Evolutionary conservation across 768 basidiomycete species (phyloP).

Genomic region (Rhodotorula diobovata): DNA sequence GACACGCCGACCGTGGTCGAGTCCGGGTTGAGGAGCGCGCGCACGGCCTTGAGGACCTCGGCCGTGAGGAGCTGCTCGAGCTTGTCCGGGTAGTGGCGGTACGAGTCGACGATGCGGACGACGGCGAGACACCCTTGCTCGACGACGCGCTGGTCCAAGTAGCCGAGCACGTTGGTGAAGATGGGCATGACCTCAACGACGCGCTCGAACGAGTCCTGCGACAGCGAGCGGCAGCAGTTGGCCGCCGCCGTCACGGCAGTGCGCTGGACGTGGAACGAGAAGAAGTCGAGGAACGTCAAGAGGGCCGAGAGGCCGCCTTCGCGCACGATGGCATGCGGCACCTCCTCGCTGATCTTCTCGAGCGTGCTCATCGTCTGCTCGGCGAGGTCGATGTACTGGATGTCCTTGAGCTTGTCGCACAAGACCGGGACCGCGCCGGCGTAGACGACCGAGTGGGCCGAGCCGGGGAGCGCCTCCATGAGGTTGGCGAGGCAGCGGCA

Average conservation of each 20-base stretch:
- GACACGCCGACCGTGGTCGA: slow-evolving; percentile 28
- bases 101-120: slow-evolving; percentile 88
- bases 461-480: slow-evolving; percentile 97
- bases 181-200: slow-evolving; percentile 77
- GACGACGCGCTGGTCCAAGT: slow-evolving; percentile 93
- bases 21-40: slow-evolving; percentile 40
- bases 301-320: slow-evolving; percentile 91
- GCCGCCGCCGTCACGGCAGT: slow-evolving; percentile 94
- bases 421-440: slow-evolving; percentile 97
- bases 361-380: slow-evolving; percentile 95
- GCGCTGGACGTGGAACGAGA: slow-evolving; percentile 93
- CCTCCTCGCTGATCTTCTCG: slow-evolving; percentile 98
- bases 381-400: slow-evolving; percentile 94
- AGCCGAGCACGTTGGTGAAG: slow-evolving; percentile 82
- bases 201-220: slow-evolving; percentile 81
- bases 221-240: slow-evolving; percentile 91
- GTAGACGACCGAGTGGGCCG: slow-evolving; percentile 94
- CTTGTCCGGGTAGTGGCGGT: slow-evolving; percentile 76
- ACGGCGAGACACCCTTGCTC: slow-evolving; percentile 93
- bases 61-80: slow-evolving; percentile 68
- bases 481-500: slow-evolving; percentile 95
- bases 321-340: slow-evolving; percentile 88
- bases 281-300: slow-evolving; percentile 95
- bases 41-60: slow-evolving; percentile 56
- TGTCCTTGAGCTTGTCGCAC: slow-evolving; percentile 94